phyloP scores from a whole-genome alignment of 1,139 yeast genomes.

The Hanseniaspora sp. region DNA sequence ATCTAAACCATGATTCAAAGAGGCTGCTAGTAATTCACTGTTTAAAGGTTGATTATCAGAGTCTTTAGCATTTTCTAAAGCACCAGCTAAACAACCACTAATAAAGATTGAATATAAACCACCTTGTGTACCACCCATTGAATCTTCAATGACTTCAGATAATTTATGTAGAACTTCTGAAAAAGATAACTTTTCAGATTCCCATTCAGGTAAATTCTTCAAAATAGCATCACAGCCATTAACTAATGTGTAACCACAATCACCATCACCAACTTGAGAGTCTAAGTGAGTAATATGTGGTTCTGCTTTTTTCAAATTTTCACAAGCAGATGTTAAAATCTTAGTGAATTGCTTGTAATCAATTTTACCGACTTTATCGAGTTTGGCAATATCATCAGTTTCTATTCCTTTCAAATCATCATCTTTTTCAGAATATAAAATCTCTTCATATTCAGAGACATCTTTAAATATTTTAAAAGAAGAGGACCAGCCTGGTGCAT shows the following conservation, averaged over 20 bases:
- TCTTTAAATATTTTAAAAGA: slow-evolving; percentile 17
- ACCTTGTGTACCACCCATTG: slow-evolving; percentile 96
- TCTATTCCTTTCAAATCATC: slow-evolving; percentile 32
- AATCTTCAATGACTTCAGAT: slow-evolving; percentile 71
- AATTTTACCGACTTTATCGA: slow-evolving; percentile 33
- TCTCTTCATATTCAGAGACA: background rate
- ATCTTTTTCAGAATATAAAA: slow-evolving; percentile 21
- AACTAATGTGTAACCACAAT: slow-evolving; percentile 84
- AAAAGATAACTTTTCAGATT: slow-evolving; percentile 36
- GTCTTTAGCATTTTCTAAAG: slow-evolving; percentile 29
- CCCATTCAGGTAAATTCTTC: slow-evolving; percentile 39
- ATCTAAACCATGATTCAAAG: slow-evolving; percentile 44
- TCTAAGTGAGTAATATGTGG: slow-evolving; percentile 78
- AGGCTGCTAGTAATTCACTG: slow-evolving; percentile 33
- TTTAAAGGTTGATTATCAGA: slow-evolving; percentile 29
- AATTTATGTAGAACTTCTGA: slow-evolving; percentile 47
- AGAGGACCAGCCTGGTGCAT: slow-evolving; percentile 72
- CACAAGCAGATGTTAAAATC: slow-evolving; percentile 39
- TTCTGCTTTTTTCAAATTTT: slow-evolving; percentile 44
- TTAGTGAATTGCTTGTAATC: slow-evolving; percentile 32
- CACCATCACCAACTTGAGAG: slow-evolving; percentile 91
- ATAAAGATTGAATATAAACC: slow-evolving; percentile 80
- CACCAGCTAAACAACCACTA: slow-evolving; percentile 50
- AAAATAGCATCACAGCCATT: slow-evolving; percentile 69
- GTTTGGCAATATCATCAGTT: slow-evolving; percentile 31